Conservation (phyloP, 1,284 basidiomycete species). For the Ceratobasidium sp. region DNA sequence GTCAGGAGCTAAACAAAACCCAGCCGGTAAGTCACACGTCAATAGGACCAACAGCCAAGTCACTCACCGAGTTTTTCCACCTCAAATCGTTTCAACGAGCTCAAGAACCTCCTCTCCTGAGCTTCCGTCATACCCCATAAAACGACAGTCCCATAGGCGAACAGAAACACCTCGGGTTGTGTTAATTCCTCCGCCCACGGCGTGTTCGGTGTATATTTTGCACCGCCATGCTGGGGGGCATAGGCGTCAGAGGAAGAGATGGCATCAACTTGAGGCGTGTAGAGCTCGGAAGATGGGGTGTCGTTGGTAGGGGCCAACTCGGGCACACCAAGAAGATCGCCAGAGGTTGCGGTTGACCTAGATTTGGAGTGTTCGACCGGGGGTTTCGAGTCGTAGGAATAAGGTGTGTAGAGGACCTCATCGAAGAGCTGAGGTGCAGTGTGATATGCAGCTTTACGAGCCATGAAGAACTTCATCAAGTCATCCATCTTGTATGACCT, state of each 20-base stretch:
- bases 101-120: conserved; percentile 89
- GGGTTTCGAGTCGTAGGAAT: conserved; percentile 66
- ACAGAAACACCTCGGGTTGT: conserved; percentile 87
- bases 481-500: conserved; percentile 91
- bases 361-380: conserved; percentile 24
- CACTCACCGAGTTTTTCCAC: conserved; percentile 83
- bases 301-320: conserved; percentile 59
- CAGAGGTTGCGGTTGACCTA: conserved; percentile 53
- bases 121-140: conserved; percentile 97
- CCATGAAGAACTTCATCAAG: conserved; percentile 87
- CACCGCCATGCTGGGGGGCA: conserved; percentile 49
- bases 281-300: conserved; percentile 20
- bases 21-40: neutral
- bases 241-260: conserved; percentile 42
- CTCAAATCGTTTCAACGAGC: conserved; percentile 91
- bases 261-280: conserved; percentile 37
- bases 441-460: conserved; percentile 81
- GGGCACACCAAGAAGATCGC: conserved; percentile 77
- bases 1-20: conserved; percentile 67
- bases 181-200: conserved; percentile 62
- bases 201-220: conserved; percentile 52
- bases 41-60: neutral
- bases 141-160: conserved; percentile 90
- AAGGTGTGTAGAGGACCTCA: conserved; percentile 86
- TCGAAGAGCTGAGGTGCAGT: conserved; percentile 85